Conservation (phyloP, 805 yeast species). For the Starmerella riodocensis region DNA sequence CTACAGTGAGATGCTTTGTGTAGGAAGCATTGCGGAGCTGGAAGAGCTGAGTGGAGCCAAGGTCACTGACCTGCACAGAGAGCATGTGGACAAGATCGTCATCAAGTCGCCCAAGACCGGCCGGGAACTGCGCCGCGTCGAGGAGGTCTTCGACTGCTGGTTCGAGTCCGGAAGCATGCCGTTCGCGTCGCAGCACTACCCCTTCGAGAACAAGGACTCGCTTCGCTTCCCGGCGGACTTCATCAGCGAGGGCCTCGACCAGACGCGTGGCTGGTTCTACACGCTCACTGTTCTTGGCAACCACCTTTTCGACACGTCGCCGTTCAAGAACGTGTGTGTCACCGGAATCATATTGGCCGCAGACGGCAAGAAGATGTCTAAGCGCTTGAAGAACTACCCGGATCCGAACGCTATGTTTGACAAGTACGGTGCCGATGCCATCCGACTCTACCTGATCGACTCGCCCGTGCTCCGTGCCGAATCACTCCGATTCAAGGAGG, state of each 20-base stretch:
- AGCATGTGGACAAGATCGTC: constrained; percentile 76
- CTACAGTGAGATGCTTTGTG: constrained; percentile 78
- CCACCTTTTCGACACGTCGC: constrained; percentile 81
- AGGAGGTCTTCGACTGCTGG: constrained; percentile 99
- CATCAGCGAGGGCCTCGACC: constrained; percentile 97
- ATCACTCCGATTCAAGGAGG: constrained; percentile 91
- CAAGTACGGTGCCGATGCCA: constrained; percentile 94
- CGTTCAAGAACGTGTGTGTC: constrained; percentile 90
- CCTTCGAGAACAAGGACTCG: constrained; percentile 64
- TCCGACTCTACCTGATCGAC: constrained; percentile 87
- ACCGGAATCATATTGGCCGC: constrained; percentile 93
- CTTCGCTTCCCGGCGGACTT: constrained; percentile 90
- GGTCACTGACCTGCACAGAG: constrained; percentile 89
- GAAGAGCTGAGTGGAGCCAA: constrained; percentile 68
- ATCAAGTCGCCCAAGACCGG: constrained; percentile 87
- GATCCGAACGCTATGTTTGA: constrained; percentile 75
- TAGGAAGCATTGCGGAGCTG: constrained; percentile 83
- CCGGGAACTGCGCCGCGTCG: constrained; percentile 76
- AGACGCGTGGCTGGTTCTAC: constrained; percentile 99
- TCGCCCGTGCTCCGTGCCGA: constrained; percentile 97
- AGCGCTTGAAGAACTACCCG: constrained; percentile 94
- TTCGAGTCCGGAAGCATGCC: constrained; percentile 99
- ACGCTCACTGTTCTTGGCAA: constrained; percentile 92
- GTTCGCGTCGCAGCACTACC: constrained; percentile 91
- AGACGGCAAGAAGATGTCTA: constrained; percentile 99